Percentiles rank a stretch among this genome's conserved stretches.
Conservation (phyloP, 108 stramenopile species). For the Tribonema minus region DNA sequence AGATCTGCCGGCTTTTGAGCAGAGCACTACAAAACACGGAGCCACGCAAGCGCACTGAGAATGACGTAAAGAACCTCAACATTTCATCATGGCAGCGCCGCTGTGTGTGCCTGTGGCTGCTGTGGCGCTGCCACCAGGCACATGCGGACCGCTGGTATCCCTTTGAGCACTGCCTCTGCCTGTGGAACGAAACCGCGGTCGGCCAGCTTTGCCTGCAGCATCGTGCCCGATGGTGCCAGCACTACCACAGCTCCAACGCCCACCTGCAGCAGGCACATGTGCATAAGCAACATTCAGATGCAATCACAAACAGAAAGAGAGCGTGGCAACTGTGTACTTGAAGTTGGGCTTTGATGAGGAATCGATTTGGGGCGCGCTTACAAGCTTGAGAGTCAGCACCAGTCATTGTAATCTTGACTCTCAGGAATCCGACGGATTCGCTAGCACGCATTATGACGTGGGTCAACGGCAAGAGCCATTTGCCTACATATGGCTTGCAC, state of each 20-base stretch:
- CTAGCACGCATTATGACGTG: background rate
- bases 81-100: no score
- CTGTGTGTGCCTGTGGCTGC: background rate
- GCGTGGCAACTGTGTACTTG: background rate
- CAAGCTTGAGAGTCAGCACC: background rate
- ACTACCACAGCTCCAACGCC: conserved; percentile 19
- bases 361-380: background rate
- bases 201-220: conserved; percentile 8
- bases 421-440: background rate
- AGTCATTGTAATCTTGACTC: background rate
- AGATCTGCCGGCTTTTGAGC: no score
- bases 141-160: background rate
- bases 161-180: background rate
- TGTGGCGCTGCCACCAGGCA: background rate
- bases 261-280: no score
- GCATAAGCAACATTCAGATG: no score
- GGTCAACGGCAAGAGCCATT: no score
- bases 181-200: conserved; percentile 1
- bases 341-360: background rate
- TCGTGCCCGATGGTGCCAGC: background rate
- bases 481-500: no score
- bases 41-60: no score
- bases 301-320: no score
- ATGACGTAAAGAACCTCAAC: no score
- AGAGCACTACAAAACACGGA: background rate